Conservation (phyloP, 495 filamentous ascomycete genomes). For the Aspergillus baeticus region DNA sequence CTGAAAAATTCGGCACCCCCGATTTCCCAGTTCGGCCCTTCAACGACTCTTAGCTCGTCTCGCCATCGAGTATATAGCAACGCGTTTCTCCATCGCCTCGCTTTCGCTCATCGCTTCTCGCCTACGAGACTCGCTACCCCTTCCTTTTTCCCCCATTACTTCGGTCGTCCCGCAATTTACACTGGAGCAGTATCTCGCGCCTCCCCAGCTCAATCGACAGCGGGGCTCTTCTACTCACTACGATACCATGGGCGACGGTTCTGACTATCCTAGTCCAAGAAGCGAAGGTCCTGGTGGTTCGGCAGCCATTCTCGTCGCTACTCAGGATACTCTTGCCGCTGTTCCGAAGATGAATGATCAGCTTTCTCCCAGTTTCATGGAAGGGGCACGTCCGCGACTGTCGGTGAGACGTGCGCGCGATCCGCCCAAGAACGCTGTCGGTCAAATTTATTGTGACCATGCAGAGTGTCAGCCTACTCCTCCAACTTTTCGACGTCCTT, state of each 20-base stretch:
- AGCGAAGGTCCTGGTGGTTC: slow-evolving; percentile 47
- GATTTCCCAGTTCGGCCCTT: slow-evolving; percentile 15
- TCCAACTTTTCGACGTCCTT: slow-evolving; percentile 72
- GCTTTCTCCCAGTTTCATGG: slow-evolving; percentile 35
- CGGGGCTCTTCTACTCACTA: slow-evolving; percentile 27
- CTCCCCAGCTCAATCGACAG: slow-evolving; percentile 32
- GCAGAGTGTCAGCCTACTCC: slow-evolving; percentile 54
- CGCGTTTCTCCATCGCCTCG: slow-evolving; percentile 4
- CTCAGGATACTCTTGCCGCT: slow-evolving; percentile 35
- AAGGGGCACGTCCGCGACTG: slow-evolving; percentile 43
- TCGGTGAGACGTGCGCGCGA: slow-evolving; percentile 51
- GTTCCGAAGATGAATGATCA: slow-evolving; percentile 45
- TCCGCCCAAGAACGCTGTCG: slow-evolving; percentile 63
- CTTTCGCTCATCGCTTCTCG: slow-evolving; percentile 2
- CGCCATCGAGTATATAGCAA: slow-evolving; percentile 16
- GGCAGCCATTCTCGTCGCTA: slow-evolving; percentile 39
- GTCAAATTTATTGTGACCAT: slow-evolving; percentile 68
- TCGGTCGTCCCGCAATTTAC: slow-evolving; percentile 4
- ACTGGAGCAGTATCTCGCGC: slow-evolving; percentile 10
- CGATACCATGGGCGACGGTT: slow-evolving; percentile 48
- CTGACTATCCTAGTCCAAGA: slow-evolving; percentile 53
- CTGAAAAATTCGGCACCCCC: slow-evolving; percentile 35
- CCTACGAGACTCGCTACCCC: not conserved
- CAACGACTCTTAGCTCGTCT: slow-evolving; percentile 12
- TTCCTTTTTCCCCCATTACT: not conserved